These are phyloP conservation scores for Cladosporium cucumerinum DNA, from an alignment of 2,329 filamentous ascomycete genomes.

Conservation along the genomic window DNA sequence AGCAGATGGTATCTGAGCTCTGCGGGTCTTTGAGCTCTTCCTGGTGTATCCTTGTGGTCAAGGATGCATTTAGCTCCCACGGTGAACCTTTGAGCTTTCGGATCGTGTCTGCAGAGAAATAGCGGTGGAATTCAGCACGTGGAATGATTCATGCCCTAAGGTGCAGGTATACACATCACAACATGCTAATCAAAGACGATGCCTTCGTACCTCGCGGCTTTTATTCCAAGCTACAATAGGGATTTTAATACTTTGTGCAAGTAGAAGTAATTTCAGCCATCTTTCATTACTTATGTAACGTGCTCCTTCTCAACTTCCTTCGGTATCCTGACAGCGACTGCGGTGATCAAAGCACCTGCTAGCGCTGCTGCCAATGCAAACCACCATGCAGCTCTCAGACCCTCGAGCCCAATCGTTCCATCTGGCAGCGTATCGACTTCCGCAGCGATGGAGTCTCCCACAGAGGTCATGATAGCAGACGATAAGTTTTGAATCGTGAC, in stretches of 20 bases:
- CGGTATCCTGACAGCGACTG: conserved; percentile 28
- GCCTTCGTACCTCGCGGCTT: too few relatives aligned
- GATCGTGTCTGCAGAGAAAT: too few relatives aligned
- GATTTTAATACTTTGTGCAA: background rate
- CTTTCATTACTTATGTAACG: conserved; percentile 19
- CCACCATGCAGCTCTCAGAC: conserved; percentile 32
- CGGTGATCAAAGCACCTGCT: conserved; percentile 26
- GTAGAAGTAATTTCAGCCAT: background rate
- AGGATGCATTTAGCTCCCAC: too few relatives aligned
- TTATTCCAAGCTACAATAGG: too few relatives aligned
- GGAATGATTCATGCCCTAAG: too few relatives aligned
- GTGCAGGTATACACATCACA: too few relatives aligned
- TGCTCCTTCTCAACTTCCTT: conserved; percentile 34
- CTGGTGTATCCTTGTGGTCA: too few relatives aligned
- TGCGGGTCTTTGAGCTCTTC: too few relatives aligned
- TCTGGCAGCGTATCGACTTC: conserved; percentile 25
- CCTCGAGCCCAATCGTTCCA: conserved; percentile 28
- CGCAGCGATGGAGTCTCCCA: conserved; percentile 29
- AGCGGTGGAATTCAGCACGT: too few relatives aligned
- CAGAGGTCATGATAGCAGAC: conserved; percentile 40
- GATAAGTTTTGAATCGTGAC: conserved; percentile 49
- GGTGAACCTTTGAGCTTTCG: too few relatives aligned
- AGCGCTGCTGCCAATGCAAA: conserved; percentile 26
- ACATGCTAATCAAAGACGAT: too few relatives aligned
- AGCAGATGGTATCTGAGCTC: too few relatives aligned